These are phyloP conservation scores for Xylariaceae sp. DNA, from an alignment of 2,329 filamentous ascomycete species.

Conservation along the genomic window DNA sequence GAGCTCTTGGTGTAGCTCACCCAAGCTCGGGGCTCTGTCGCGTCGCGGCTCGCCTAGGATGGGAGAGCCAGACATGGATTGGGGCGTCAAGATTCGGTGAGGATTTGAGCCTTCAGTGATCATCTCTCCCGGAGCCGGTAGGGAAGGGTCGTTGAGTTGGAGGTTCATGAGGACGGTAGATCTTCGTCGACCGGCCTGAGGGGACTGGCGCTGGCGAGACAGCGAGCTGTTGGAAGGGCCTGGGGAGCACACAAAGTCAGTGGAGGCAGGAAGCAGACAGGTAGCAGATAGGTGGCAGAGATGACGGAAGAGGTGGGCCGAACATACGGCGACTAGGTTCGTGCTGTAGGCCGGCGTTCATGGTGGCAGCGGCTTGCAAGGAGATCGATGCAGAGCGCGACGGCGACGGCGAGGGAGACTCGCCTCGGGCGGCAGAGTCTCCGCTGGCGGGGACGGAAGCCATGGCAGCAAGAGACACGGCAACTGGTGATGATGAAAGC, in stretches of 20 bases:
- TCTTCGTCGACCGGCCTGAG: constrained; percentile 56
- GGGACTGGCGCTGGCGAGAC: constrained; percentile 43
- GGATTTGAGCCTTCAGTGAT: constrained; percentile 43
- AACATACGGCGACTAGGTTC: constrained; percentile 57
- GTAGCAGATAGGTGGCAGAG: neutral
- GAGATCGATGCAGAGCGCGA: constrained; percentile 63
- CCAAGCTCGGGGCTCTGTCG: constrained; percentile 66
- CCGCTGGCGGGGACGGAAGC: constrained; percentile 29
- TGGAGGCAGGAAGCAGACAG: constrained; percentile 5
- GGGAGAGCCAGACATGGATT: constrained; percentile 48
- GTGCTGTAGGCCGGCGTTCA: constrained; percentile 73
- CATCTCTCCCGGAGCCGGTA: constrained; percentile 70
- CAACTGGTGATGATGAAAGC: constrained; percentile 26
- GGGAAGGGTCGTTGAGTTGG: constrained; percentile 66
- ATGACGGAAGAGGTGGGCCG: neutral
- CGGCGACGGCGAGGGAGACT: constrained; percentile 60
- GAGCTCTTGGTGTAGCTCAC: constrained; percentile 75
- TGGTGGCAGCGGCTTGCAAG: constrained; percentile 71
- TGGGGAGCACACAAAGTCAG: constrained; percentile 22
- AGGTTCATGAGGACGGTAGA: constrained; percentile 72
- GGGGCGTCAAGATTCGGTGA: constrained; percentile 41
- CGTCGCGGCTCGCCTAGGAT: constrained; percentile 57
- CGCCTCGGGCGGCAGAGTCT: constrained; percentile 31
- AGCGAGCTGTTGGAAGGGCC: constrained; percentile 55
- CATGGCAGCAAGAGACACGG: constrained; percentile 36